Percentiles rank a stretch among this genome's conserved stretches.
Evolutionary conservation across 2,329 filamentous ascomycete species (phyloP).

Genomic region (Biscogniauxia marginata): DNA sequence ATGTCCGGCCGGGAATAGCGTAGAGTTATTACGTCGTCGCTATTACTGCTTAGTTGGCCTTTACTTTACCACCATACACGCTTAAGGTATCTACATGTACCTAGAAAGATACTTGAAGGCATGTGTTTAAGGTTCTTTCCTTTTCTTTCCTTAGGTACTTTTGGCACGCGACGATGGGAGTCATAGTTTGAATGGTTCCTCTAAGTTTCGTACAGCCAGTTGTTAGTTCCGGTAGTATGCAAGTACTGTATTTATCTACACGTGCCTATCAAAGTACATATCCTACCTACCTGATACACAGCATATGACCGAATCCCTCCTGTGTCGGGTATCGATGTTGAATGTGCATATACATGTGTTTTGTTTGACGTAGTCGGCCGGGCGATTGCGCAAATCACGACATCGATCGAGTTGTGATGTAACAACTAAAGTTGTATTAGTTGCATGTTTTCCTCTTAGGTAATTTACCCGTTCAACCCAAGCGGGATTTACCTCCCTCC

Average conservation of each 20-base stretch:
- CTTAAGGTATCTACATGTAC: no score
- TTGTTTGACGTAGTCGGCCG: background rate
- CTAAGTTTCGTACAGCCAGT: background rate
- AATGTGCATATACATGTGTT: no score
- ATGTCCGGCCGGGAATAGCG: background rate
- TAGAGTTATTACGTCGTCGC: slow-evolving; percentile 4
- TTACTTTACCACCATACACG: background rate
- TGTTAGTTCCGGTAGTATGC: background rate
- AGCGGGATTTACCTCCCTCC: background rate
- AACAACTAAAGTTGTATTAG: background rate
- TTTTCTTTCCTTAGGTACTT: no score
- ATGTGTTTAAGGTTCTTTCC: no score
- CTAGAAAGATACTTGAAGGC: no score
- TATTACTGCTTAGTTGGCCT: slow-evolving; percentile 6
- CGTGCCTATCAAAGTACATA: background rate
- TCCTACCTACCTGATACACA: background rate
- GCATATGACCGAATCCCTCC: no score
- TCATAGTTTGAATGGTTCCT: background rate
- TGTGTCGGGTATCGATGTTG: no score
- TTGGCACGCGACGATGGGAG: background rate
- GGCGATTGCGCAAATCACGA: background rate
- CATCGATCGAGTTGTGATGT: background rate
- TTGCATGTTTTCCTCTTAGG: background rate
- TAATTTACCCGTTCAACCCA: background rate
- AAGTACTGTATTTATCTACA: background rate